Evolutionary conservation across 2,329 filamentous ascomycete genomes (phyloP).

Genomic region (Thelonectria olida): DNA sequence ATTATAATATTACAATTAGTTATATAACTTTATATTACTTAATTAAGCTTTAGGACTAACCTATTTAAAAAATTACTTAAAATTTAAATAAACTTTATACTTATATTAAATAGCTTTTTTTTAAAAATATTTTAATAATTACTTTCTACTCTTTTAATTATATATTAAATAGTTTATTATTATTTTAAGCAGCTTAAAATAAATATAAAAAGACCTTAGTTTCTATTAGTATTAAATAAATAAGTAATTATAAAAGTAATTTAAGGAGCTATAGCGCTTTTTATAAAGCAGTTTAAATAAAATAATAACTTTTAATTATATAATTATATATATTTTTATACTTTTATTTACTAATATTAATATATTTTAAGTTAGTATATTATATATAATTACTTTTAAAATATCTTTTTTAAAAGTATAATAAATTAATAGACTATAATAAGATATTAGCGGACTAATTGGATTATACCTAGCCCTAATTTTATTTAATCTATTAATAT

Average conservation of each 20-base stretch:
- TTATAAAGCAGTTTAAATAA: not conserved
- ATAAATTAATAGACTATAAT: not conserved
- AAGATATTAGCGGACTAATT: not conserved
- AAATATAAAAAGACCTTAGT: not conserved
- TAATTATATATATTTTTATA: not conserved
- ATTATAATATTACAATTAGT: not conserved
- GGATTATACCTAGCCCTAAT: not conserved
- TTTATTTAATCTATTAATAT: not conserved
- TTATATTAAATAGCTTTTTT: not conserved
- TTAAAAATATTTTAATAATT: not conserved
- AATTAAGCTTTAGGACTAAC: not conserved
- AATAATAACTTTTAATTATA: not conserved
- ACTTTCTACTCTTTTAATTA: not conserved
- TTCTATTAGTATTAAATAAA: not conserved
- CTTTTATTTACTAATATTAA: not conserved
- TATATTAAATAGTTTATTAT: not conserved
- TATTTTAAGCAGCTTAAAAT: not conserved
- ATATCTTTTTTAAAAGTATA: not conserved
- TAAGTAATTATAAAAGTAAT: not conserved
- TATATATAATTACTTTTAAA: not conserved
- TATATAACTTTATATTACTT: not conserved
- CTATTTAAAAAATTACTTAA: not conserved
- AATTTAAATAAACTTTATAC: not conserved
- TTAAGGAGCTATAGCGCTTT: not conserved
- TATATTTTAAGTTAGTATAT: not conserved